Percentiles rank a stretch among this genome's conserved stretches.
Evolutionary conservation across 371 early-diverging fungal species (phyloP).

Genomic region (Parasitella parasitica): DNA sequence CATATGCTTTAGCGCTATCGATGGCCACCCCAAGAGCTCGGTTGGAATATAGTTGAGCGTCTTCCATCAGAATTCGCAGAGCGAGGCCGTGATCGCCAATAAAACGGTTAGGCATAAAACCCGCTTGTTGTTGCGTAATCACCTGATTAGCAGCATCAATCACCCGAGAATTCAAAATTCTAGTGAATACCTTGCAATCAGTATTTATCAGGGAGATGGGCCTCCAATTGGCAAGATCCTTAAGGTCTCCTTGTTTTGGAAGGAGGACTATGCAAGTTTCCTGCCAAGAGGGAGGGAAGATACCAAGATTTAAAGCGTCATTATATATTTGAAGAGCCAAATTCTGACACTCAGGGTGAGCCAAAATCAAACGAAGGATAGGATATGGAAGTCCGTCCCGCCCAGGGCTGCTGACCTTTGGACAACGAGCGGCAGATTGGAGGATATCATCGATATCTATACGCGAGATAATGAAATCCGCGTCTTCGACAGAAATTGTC

Average conservation of each 20-base stretch:
- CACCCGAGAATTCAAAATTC: conserved; percentile 11
- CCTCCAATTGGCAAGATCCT: conserved; percentile 19
- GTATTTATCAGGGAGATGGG: conserved; percentile 29
- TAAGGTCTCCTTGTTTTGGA: conserved; percentile 23
- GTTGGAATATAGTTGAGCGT: not conserved
- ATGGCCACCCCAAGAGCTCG: conserved; percentile 1
- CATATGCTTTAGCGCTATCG: conserved; percentile 20
- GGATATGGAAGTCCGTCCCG: conserved; percentile 29
- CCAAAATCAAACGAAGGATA: conserved; percentile 2
- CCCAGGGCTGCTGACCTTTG: conserved; percentile 18
- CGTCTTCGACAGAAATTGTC: not conserved
- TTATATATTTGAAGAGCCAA: not conserved
- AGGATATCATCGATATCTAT: not conserved
- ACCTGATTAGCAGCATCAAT: not conserved
- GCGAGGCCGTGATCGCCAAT: conserved; percentile 16
- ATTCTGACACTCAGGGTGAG: not conserved
- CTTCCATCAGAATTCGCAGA: not conserved
- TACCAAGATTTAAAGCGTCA: not conserved
- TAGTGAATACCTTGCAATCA: conserved; percentile 30
- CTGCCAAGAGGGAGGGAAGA: conserved; percentile 17
- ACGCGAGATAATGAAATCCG: not conserved
- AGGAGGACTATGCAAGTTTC: conserved; percentile 16
- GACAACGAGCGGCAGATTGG: not conserved
- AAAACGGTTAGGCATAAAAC: conserved; percentile 6
- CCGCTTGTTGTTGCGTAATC: conserved; percentile 6